Evolutionary conservation across 2,329 filamentous ascomycete species (phyloP).

Genomic region (Nemania serpens): DNA sequence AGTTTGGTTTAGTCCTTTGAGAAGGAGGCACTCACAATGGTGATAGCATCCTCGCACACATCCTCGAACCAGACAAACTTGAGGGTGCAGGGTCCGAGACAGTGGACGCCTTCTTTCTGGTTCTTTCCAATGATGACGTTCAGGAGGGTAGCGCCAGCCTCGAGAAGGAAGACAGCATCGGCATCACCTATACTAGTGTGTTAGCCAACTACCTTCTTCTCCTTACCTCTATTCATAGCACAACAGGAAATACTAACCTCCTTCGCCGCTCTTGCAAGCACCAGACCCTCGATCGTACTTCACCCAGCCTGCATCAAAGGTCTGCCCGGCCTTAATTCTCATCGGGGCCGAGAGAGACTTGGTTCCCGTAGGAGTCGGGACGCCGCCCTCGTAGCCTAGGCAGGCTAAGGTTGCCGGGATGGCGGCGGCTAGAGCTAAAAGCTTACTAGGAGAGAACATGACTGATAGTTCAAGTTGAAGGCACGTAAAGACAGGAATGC

Average conservation of each 20-base stretch:
- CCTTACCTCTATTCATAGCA: background rate
- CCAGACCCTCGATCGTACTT: conserved; percentile 46
- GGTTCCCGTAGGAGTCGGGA: conserved; percentile 36
- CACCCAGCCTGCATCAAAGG: conserved; percentile 44
- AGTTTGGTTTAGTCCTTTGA: too few relatives aligned
- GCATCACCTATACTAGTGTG: conserved; percentile 40
- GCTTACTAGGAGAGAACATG: conserved; percentile 25
- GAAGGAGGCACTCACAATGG: conserved; percentile 6
- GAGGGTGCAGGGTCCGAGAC: conserved; percentile 40
- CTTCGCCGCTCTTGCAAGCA: conserved; percentile 48
- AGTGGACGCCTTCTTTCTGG: conserved; percentile 47
- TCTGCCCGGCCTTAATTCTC: conserved; percentile 38
- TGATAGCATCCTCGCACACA: conserved; percentile 45
- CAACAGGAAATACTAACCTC: conserved; percentile 34
- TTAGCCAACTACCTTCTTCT: background rate
- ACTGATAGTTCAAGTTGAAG: background rate
- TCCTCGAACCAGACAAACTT: conserved; percentile 43
- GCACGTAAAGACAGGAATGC: too few relatives aligned
- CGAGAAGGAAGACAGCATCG: conserved; percentile 42
- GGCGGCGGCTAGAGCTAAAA: conserved; percentile 34
- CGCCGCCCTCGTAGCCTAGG: conserved; percentile 40
- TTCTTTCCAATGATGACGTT: conserved; percentile 48
- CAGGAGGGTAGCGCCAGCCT: conserved; percentile 39
- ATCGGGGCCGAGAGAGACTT: conserved; percentile 40
- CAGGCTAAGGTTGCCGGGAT: conserved; percentile 40